phyloP scores from a whole-genome alignment of 2,329 filamentous ascomycete genomes.

The Tolypocladium ophioglossoides region DNA sequence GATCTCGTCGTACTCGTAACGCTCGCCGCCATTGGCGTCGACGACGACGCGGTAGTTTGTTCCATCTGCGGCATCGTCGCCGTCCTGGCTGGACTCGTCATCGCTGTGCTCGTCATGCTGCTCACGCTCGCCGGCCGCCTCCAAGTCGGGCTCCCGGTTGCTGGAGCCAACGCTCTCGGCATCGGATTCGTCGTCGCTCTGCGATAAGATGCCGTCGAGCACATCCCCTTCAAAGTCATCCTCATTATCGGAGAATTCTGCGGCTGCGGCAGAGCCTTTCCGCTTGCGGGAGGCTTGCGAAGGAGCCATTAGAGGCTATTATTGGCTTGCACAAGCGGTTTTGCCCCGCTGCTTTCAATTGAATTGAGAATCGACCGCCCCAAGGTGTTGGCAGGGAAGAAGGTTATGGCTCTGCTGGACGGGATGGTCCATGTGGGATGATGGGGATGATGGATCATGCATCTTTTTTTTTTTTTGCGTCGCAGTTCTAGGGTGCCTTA shows the following conservation, averaged over 20 bases:
- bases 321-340: not conserved
- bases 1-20: slow-evolving; percentile 90
- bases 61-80: not conserved
- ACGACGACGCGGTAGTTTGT: slow-evolving; percentile 40
- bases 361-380: not conserved
- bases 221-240: slow-evolving; percentile 47
- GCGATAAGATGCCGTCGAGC: slow-evolving; percentile 44
- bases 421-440: not conserved
- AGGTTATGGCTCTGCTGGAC: not conserved
- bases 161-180: slow-evolving; percentile 10
- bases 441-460: too few relatives aligned
- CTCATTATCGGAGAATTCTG: slow-evolving; percentile 35
- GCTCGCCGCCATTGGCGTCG: slow-evolving; percentile 82
- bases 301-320: slow-evolving; percentile 4
- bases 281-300: slow-evolving; percentile 41
- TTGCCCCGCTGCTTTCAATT: not conserved
- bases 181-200: slow-evolving; percentile 28
- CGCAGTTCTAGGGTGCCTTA: not conserved
- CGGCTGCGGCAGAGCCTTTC: slow-evolving; percentile 48
- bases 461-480: not conserved
- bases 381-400: not conserved
- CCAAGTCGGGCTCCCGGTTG: slow-evolving; percentile 6
- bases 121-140: not conserved
- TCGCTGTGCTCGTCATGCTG: slow-evolving; percentile 16
- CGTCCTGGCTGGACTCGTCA: not conserved